Evolutionary conservation across 2,329 filamentous ascomycete species (phyloP).

Genomic region (Metarhizium rileyi): DNA sequence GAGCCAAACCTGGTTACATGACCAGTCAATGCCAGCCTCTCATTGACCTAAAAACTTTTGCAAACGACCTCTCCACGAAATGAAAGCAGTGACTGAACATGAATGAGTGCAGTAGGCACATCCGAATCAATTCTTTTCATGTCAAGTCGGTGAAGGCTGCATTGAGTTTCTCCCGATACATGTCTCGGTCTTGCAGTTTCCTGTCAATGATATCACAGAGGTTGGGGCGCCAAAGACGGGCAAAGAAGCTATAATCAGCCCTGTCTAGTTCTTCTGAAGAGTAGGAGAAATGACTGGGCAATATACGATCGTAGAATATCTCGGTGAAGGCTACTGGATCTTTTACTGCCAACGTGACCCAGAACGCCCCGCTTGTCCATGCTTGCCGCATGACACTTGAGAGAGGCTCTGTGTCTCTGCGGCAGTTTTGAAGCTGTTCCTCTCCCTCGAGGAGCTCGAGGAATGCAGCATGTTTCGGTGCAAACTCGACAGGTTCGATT

Average conservation of each 20-base stretch:
- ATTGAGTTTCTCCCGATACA: slow-evolving; percentile 5
- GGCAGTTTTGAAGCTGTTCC: slow-evolving; percentile 4
- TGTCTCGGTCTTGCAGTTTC: slow-evolving; percentile 8
- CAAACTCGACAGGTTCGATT: not conserved
- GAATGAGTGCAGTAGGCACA: not conserved
- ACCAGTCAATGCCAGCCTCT: not conserved
- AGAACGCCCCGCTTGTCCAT: slow-evolving; percentile 9
- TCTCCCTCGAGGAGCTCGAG: slow-evolving; percentile 2
- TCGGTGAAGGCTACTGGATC: slow-evolving; percentile 8
- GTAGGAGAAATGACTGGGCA: slow-evolving; percentile 5
- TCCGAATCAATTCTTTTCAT: not conserved
- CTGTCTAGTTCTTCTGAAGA: slow-evolving; percentile 7
- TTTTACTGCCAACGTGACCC: slow-evolving; percentile 8
- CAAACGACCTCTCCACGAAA: not conserved
- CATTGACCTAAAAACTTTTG: not conserved
- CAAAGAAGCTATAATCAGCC: slow-evolving; percentile 8
- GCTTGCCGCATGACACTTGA: slow-evolving; percentile 8
- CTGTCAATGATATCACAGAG: slow-evolving; percentile 5
- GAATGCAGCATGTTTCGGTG: slow-evolving; percentile 5
- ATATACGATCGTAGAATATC: slow-evolving; percentile 9
- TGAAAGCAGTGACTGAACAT: not conserved
- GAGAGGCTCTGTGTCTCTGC: slow-evolving; percentile 3
- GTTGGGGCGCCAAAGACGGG: slow-evolving; percentile 6
- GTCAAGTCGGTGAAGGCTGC: slow-evolving; percentile 1
- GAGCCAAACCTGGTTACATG: not conserved